phyloP scores from a whole-genome alignment of 768 basidiomycete genomes.

The Agrocybe pediades region DNA sequence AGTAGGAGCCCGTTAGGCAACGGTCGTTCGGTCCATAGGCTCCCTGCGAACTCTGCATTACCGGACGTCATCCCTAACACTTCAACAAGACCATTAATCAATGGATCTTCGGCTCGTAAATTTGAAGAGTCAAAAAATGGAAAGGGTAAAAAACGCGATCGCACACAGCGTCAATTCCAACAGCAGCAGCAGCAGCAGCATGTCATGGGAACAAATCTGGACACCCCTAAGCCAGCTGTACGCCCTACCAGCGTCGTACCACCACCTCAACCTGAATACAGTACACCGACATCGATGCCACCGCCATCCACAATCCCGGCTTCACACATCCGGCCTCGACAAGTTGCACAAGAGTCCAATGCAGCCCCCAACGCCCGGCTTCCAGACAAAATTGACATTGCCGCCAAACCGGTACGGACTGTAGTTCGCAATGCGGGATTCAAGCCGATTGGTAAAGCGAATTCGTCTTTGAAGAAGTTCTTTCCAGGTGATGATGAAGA shows the following conservation, averaged over 20 bases:
- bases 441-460: constrained; percentile 63
- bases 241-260: constrained; percentile 6
- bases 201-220: neutral
- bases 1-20: constrained; percentile 57
- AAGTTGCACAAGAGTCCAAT: constrained; percentile 4
- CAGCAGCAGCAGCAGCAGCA: constrained; percentile 7
- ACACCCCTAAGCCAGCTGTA: neutral
- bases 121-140: constrained; percentile 20
- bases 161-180: constrained; percentile 36
- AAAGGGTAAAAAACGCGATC: constrained; percentile 24
- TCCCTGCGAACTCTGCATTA: constrained; percentile 42
- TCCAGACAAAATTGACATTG: constrained; percentile 13
- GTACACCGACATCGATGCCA: constrained; percentile 21
- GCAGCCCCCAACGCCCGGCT: neutral
- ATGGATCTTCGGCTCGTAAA: constrained; percentile 21
- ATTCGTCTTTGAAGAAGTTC: constrained; percentile 70
- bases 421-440: constrained; percentile 52
- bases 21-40: constrained; percentile 60
- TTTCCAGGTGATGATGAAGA: constrained; percentile 86
- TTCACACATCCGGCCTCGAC: constrained; percentile 4
- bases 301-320: constrained; percentile 15
- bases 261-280: constrained; percentile 3
- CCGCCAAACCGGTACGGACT: constrained; percentile 12
- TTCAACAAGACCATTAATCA: constrained; percentile 30
- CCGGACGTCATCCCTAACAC: constrained; percentile 39